Evolutionary conservation across 108 stramenopile genomes (phyloP).

Genomic region (Stephanodiscus minutulus): DNA sequence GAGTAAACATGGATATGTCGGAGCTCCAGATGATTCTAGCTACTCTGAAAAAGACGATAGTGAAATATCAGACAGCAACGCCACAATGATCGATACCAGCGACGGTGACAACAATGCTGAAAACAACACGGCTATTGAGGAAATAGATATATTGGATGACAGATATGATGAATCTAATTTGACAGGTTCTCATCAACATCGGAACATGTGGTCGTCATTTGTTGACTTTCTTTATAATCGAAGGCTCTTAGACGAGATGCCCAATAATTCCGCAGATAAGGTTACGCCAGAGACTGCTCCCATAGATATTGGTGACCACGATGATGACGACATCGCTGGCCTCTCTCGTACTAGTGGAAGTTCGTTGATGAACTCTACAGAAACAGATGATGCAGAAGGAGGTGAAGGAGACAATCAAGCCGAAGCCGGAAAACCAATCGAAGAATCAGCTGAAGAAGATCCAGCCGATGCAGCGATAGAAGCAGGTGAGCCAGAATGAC

Average conservation of each 20-base stretch:
- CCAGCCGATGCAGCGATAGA: slow-evolving; percentile 32
- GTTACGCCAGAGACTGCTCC: slow-evolving; percentile 2
- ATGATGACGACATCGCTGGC: slow-evolving; percentile 18
- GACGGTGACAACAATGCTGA: slow-evolving; percentile 13
- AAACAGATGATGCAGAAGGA: slow-evolving; percentile 14
- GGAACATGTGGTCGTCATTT: background rate
- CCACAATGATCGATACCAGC: background rate
- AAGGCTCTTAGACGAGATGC: slow-evolving; percentile 9
- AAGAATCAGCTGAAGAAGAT: slow-evolving; percentile 9
- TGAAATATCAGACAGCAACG: slow-evolving; percentile 10
- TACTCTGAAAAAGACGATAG: background rate
- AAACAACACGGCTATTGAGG: background rate
- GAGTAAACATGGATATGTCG: background rate
- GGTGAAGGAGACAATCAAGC: slow-evolving; percentile 33
- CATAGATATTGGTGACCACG: slow-evolving; percentile 3
- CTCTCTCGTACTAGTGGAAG: background rate
- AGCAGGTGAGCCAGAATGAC: slow-evolving; percentile 5
- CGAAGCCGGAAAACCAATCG: slow-evolving; percentile 17
- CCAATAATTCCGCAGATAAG: slow-evolving; percentile 5
- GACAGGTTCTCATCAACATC: slow-evolving; percentile 1
- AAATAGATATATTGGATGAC: slow-evolving; percentile 12
- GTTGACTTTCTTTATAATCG: background rate
- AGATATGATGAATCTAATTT: background rate
- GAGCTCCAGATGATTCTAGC: slow-evolving; percentile 1
- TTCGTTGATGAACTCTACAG: slow-evolving; percentile 7